Base-by-base conservation (phyloP, 1,284 basidiomycete genomes). In the Caloboletus inedulis region DNA sequence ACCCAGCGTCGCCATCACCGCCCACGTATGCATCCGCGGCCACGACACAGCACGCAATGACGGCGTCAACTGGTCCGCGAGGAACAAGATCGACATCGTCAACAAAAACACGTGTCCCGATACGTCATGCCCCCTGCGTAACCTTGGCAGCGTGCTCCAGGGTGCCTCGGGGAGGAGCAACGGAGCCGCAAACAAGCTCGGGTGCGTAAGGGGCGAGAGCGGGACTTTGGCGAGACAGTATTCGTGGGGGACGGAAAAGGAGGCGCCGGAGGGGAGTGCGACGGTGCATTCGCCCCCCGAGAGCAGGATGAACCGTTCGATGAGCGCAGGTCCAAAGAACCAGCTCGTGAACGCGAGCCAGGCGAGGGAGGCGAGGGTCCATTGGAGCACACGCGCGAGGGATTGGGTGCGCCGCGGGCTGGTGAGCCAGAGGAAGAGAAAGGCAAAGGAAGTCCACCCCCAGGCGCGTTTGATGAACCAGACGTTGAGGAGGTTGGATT, bases 51-150 rank as follows among this genome's bases (percentile, higher is more conserved):
- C 50, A 50, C 65, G 69, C 52, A 83, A 71, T 21, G 80, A 80
- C 34, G 75, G 66, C 51, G 74, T 62, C 16, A 96, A 68, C 67
- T 94, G 90, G 63, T 94, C 85, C 2, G 83, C 77, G 36, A 97
- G 78, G 66, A 97, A 87, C 18, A 97, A 75, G 8, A 81, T 74
- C n/a, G 87, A 80, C 73, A 97, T 81, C 2, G 89, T 89, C 59
- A 98, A 80, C 56, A 99, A 80, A 75, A 98, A 98, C 25, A 94
- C 80, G 68, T 99, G 96, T 2, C 95, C 95, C 0, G 92, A 95
- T 13, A 98, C 84, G 65, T 99, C 96, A 69, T 97, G 94, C 0
- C 95, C 95, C 55, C 80, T 85, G 63, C 82, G 81, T 60, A 91
- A 69, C 37, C 80, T 72, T 7, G 87, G 86, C 0, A 71, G 61